Evolutionary conservation across 192 early-diverging fungal genomes (phyloP).

Genomic region (Coemansia sp.): DNA sequence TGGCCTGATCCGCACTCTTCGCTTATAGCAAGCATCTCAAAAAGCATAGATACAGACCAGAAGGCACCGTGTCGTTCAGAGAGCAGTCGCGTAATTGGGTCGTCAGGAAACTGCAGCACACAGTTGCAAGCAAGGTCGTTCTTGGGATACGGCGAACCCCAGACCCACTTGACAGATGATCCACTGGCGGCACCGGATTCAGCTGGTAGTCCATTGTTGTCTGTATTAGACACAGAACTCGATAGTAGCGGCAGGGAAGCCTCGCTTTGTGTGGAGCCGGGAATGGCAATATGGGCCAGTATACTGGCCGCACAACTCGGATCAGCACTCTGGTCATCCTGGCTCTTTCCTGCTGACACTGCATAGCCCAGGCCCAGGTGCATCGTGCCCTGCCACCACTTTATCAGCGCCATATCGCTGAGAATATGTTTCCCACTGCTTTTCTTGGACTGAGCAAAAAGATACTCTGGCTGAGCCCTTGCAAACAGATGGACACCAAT

Average conservation of each 20-base stretch:
- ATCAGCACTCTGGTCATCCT: background rate
- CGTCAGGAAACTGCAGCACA: slow-evolving; percentile 53
- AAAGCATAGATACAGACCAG: slow-evolving; percentile 61
- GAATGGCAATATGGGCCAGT: slow-evolving; percentile 32
- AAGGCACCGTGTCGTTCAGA: slow-evolving; percentile 21
- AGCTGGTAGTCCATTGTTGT: background rate
- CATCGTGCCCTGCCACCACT: slow-evolving; percentile 74
- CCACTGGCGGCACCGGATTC: background rate
- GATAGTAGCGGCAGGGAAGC: slow-evolving; percentile 15
- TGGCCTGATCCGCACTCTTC: slow-evolving; percentile 76
- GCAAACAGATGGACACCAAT: slow-evolving; percentile 70
- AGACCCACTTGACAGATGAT: slow-evolving; percentile 27
- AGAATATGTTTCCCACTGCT: slow-evolving; percentile 67
- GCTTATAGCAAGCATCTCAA: slow-evolving; percentile 66
- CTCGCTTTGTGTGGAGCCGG: slow-evolving; percentile 27
- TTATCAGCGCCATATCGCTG: slow-evolving; percentile 63
- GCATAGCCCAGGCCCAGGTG: slow-evolving; percentile 19
- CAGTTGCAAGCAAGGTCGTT: slow-evolving; percentile 34
- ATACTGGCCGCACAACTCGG: background rate
- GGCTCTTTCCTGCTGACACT: background rate
- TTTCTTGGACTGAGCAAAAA: slow-evolving; percentile 71
- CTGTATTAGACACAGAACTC: slow-evolving; percentile 5
- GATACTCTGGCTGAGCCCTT: slow-evolving; percentile 80
- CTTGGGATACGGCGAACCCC: slow-evolving; percentile 36
- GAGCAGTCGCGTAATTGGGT: slow-evolving; percentile 52